These are phyloP conservation scores for Tylopilus plumbeoviolaceoides DNA, from an alignment of 768 basidiomycete genomes.

Conservation along the genomic window DNA sequence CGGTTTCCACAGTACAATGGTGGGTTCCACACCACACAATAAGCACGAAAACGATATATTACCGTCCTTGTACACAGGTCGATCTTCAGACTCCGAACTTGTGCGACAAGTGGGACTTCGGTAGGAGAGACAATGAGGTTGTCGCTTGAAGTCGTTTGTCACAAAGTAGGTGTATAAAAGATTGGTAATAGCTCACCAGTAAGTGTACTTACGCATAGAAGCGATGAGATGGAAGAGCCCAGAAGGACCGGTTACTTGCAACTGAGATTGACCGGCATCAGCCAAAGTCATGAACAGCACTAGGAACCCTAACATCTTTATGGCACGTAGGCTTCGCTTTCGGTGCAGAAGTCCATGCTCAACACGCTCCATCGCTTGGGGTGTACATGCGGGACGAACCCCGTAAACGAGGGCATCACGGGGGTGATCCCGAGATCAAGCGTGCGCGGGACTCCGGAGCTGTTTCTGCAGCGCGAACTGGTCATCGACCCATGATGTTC, in stretches of 20 bases:
- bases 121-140: too few relatives aligned
- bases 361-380: too few relatives aligned
- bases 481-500: constrained; percentile 31
- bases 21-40: too few relatives aligned
- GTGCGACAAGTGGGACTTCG: too few relatives aligned
- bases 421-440: constrained; percentile 41
- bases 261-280: constrained; percentile 55
- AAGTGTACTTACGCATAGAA: constrained; percentile 62
- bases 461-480: constrained; percentile 36
- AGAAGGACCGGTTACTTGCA: constrained; percentile 68
- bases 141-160: neutral
- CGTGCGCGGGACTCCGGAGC: constrained; percentile 36
- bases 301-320: too few relatives aligned
- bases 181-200: constrained; percentile 42
- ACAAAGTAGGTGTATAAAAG: neutral
- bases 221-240: constrained; percentile 71
- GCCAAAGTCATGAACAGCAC: constrained; percentile 79
- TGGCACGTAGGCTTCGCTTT: too few relatives aligned
- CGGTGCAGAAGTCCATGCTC: too few relatives aligned
- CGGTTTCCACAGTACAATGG: too few relatives aligned
- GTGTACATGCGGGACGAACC: constrained; percentile 38
- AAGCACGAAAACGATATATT: constrained; percentile 64
- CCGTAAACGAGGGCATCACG: constrained; percentile 39
- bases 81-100: constrained; percentile 21
- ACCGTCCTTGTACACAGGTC: constrained; percentile 55